phyloP scores from a whole-genome alignment of 192 early-diverging fungal species.

The Diversispora epigaea region DNA sequence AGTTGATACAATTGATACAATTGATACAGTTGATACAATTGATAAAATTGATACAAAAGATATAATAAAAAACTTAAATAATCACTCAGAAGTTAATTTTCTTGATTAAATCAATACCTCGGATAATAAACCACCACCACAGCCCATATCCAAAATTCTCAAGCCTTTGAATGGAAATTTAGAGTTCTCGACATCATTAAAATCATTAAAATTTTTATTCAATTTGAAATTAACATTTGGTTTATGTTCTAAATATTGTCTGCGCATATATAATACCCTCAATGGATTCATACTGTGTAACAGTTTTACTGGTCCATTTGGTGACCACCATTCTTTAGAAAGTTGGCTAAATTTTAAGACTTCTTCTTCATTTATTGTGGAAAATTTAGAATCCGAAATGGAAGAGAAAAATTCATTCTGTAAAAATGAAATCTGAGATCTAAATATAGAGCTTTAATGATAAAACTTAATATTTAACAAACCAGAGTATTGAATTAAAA shows the following conservation, averaged over 20 bases:
- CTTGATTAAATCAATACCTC: conserved; percentile 54
- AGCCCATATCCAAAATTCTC: conserved; percentile 84
- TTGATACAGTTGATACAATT: neutral
- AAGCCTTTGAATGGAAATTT: conserved; percentile 54
- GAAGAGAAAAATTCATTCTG: no score
- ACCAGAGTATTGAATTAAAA: no score
- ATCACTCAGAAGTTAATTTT: no score
- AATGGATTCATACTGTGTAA: conserved; percentile 75
- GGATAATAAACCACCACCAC: conserved; percentile 88
- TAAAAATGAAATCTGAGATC: no score
- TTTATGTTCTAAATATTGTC: conserved; percentile 37
- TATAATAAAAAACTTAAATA: neutral
- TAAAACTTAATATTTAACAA: no score
- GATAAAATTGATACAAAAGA: no score
- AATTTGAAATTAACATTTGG: conserved; percentile 8
- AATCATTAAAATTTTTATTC: neutral
- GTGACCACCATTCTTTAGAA: conserved; percentile 89
- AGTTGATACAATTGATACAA: neutral
- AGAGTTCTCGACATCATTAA: no score
- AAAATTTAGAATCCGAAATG: neutral
- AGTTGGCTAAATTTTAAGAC: conserved; percentile 72
- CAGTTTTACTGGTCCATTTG: conserved; percentile 80
- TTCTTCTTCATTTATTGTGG: conserved; percentile 67
- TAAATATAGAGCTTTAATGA: no score
- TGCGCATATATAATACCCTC: conserved; percentile 74